Evolutionary conservation across 1,139 yeast species (phyloP), one percentile per base, ranked within the genome.

Genomic region (Candida glucosophila): DNA sequence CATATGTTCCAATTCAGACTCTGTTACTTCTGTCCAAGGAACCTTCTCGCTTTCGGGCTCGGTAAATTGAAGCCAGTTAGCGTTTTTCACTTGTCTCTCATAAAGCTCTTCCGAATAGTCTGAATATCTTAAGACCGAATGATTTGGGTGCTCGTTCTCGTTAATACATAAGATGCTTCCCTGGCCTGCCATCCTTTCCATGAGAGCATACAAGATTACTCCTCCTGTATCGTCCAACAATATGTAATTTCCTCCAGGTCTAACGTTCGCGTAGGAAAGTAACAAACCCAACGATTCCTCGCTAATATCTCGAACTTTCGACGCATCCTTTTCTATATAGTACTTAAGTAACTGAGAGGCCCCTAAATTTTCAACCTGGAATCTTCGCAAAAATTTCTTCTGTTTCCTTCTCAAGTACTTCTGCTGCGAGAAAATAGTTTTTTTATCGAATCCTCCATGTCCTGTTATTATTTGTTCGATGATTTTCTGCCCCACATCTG

Each of bases 211-310:
- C 3, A 82, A 72, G 2, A 90, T 51, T 12, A 88, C 63, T 2
- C 97, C 96, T 16, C 94, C 86, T 14, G 95, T 79, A 43, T 90
- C 98, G 47, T 90, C 99, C 29, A 85, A 67, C 5, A 90, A 78
- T 17, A 90, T 59, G 44, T 90, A 92, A 30, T 68, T 75, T 1
- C 98, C 97, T 6, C 95, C 95, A 0, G 95, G 88, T 40, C 77
- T 72, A 13, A 90, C 72, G 46, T 90, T 86, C 2, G 78, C 95
- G 39, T 79, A 64, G 32, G 77, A 77, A 55, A 90, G 55, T 41
- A 85, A 55, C 49, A 80, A 56, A 0, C 92, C 95, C 23, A 90
- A 49, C 2, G 88, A 63, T 51, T 90, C 98, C 33, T 77, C 77
- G 37, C 93, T 81, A 63, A 90, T 58, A 41, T 83, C 93, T 51